Evolutionary conservation across 2,329 filamentous ascomycete genomes (phyloP), one percentile per base, ranked within the genome.

Genomic region (Talaromyces islandicus): DNA sequence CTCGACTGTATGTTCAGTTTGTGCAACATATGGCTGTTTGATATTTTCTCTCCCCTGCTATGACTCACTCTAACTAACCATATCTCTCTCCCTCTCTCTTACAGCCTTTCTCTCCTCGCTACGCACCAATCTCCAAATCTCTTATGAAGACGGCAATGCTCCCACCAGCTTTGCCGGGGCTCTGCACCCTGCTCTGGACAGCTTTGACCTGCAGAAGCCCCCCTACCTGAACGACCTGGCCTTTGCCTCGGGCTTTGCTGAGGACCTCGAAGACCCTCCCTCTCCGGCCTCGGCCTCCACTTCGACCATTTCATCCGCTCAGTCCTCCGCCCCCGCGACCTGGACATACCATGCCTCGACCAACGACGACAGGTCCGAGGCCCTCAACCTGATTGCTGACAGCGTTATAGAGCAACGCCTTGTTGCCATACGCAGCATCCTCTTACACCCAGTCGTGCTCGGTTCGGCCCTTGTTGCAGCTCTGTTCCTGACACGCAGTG

Each of bases 61-160:
- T 24, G 10, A 19, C 1, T 46, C 32, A 14, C 32, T 6, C 32
- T 14, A 17, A 17, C 35, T 38, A 11, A 29, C 14, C 3, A 6
- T 17, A 9, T 2, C 9, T 4, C 25, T n/a, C n/a, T n/a, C n/a
- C n/a, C n/a, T n/a, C n/a, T n/a, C n/a, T n/a, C n/a, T n/a, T 1
- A 32, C 74, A 94, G 90, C 90, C 27, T 94, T 94, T 79, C 88
- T 94, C 75, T 88, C 86, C 59, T 93, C 91, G 67, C 82, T 94
- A 17, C 86, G 89, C 66, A 89, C 89, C 64, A 94, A 94, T 70
- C 83, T 94, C 59, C 87, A 88, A 67, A 85, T 93, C 60, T 82
- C 78, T 80, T 57, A 76, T 62, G 70, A 69, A 58, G 73, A 73
- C 25, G 27, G 14, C 62, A 63, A 32, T 78, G 77, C 54, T n/a